These are phyloP conservation scores for Quercus mongolica DNA, from an alignment of 306 rosid genomes.

Conservation along the genomic window DNA sequence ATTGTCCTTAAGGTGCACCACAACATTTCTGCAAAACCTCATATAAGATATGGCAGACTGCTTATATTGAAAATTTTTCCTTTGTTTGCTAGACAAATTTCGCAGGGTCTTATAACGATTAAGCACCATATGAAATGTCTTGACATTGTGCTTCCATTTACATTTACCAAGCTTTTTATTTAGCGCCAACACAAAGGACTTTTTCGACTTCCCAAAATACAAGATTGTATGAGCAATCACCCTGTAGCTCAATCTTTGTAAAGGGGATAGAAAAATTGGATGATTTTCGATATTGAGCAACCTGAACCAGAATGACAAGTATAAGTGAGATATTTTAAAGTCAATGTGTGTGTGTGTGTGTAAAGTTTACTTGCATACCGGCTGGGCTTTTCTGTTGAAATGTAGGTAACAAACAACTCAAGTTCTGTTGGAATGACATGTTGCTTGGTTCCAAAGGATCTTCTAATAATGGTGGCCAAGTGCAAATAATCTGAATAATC, in stretches of 20 bases:
- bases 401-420: background rate
- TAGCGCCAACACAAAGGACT: background rate
- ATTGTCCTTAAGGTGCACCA: conserved; percentile 1
- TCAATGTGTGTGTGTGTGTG: no score
- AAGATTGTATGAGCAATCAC: background rate
- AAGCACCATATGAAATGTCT: background rate
- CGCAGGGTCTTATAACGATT: background rate
- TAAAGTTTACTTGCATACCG: background rate
- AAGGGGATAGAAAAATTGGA: background rate
- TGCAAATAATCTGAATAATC: background rate
- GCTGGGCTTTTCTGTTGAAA: background rate
- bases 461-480: background rate
- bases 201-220: background rate
- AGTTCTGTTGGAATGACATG: background rate
- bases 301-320: background rate
- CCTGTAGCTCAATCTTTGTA: conserved; percentile 4
- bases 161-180: background rate
- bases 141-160: background rate
- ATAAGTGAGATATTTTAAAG: background rate
- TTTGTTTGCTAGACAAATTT: background rate
- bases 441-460: background rate
- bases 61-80: background rate
- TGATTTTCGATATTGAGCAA: background rate
- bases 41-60: background rate
- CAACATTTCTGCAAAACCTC: background rate